Evolutionary conservation across 2,329 filamentous ascomycete species (phyloP).

Genomic region (Rhynchosporium graminicola): DNA sequence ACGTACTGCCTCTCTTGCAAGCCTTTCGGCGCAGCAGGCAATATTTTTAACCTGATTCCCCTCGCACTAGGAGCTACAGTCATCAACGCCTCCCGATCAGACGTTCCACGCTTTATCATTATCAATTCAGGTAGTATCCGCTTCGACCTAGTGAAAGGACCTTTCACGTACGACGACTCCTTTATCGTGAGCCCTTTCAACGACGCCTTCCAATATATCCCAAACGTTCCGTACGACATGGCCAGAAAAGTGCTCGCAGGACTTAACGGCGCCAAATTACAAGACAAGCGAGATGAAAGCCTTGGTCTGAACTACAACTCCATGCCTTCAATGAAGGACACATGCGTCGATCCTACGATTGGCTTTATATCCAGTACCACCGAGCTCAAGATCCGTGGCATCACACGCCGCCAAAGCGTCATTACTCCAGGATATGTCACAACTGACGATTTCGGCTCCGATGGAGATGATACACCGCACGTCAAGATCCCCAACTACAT

Average conservation of each 20-base stretch:
- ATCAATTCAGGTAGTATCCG: slow-evolving; percentile 88
- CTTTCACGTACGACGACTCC: slow-evolving; percentile 82
- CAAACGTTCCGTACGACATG: slow-evolving; percentile 74
- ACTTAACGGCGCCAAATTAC: slow-evolving; percentile 52
- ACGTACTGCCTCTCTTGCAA: slow-evolving; percentile 80
- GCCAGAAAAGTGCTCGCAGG: slow-evolving; percentile 66
- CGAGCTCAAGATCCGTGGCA: slow-evolving; percentile 31
- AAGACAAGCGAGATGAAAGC: slow-evolving; percentile 27
- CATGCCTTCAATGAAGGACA: slow-evolving; percentile 42
- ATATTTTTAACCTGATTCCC: slow-evolving; percentile 66
- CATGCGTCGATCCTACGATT: slow-evolving; percentile 34
- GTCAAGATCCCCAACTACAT: slow-evolving; percentile 69
- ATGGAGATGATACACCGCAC: slow-evolving; percentile 89
- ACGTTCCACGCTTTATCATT: slow-evolving; percentile 69
- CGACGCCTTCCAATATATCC: slow-evolving; percentile 73
- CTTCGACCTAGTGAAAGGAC: slow-evolving; percentile 90
- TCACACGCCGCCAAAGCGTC: slow-evolving; percentile 36
- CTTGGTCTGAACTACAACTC: slow-evolving; percentile 11
- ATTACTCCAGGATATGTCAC: slow-evolving; percentile 78
- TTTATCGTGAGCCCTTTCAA: slow-evolving; percentile 86
- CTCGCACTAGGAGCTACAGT: slow-evolving; percentile 70
- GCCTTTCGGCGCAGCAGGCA: slow-evolving; percentile 69
- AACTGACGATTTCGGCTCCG: slow-evolving; percentile 73
- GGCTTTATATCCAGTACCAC: slow-evolving; percentile 21
- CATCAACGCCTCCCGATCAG: slow-evolving; percentile 55